Conservation (phyloP, 2,329 filamentous ascomycete species). For the Botryotinia narcissicola region DNA sequence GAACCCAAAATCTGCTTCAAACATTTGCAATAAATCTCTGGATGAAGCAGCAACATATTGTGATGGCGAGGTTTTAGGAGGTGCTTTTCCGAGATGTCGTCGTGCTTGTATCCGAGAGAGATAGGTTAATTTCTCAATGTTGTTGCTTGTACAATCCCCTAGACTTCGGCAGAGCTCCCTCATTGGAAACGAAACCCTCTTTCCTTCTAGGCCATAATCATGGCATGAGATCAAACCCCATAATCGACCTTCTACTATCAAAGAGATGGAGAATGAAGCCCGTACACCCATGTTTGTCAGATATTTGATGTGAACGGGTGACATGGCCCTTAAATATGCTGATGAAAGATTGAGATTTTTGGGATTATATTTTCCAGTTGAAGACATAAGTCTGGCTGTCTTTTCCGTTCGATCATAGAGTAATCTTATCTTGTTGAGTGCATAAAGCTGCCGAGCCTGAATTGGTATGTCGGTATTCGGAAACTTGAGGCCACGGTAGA, state of each 20-base stretch:
- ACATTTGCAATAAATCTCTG: constrained; percentile 28
- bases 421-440: constrained; percentile 82
- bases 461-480: constrained; percentile 84
- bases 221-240: constrained; percentile 91
- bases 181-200: constrained; percentile 19
- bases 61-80: constrained; percentile 22
- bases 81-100: constrained; percentile 15
- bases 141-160: constrained; percentile 52
- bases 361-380: constrained; percentile 69
- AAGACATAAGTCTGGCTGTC: constrained; percentile 78
- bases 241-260: constrained; percentile 79
- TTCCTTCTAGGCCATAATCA: constrained; percentile 71
- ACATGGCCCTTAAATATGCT: constrained; percentile 85
- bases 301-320: constrained; percentile 86
- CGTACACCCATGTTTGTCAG: constrained; percentile 84
- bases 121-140: constrained; percentile 28
- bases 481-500: constrained; percentile 86
- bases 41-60: constrained; percentile 28
- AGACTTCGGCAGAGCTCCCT: constrained; percentile 76
- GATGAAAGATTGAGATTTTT: constrained; percentile 66
- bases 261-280: constrained; percentile 90
- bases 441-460: constrained; percentile 83
- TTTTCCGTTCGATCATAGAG: constrained; percentile 80
- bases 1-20: constrained; percentile 54
- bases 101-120: constrained; percentile 22